Percentiles rank a stretch among this genome's conserved stretches.
These are phyloP conservation scores for Cyclotella sp. DNA, from an alignment of 108 stramenopile genomes.

Conservation along the genomic window DNA sequence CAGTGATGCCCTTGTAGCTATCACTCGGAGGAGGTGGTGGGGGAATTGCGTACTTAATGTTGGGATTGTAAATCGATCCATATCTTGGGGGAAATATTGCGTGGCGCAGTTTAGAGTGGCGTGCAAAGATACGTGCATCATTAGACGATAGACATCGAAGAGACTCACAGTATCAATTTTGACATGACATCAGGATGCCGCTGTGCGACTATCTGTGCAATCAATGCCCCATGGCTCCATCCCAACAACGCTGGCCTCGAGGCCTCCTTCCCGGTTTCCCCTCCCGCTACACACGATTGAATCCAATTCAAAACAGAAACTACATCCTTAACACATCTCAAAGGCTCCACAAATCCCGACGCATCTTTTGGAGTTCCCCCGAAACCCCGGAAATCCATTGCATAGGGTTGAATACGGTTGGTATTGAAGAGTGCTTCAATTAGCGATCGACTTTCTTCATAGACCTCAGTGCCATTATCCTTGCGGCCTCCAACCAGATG, in stretches of 20 bases:
- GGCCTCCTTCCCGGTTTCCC: neutral
- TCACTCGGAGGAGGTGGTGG: conserved; percentile 7
- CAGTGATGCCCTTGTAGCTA: conserved; percentile 13
- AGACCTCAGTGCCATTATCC: neutral
- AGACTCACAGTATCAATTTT: conserved; percentile 68
- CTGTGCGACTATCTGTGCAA: conserved; percentile 86
- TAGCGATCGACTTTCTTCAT: conserved; percentile 40
- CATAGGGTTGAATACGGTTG: conserved; percentile 70
- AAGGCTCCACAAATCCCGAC: conserved; percentile 68
- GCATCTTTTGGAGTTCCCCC: conserved; percentile 81
- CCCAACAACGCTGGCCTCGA: conserved; percentile 62
- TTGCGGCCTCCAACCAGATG: conserved; percentile 55
- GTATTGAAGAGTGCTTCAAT: conserved; percentile 70
- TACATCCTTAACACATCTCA: conserved; percentile 77
- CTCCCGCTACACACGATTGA: conserved; percentile 23
- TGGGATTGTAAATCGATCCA: conserved; percentile 86
- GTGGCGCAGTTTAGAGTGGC: neutral
- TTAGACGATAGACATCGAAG: neutral
- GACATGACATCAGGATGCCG: conserved; percentile 54
- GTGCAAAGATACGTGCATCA: conserved; percentile 5
- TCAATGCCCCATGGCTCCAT: conserved; percentile 88
- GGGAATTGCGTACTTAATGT: conserved; percentile 48
- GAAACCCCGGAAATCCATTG: conserved; percentile 93
- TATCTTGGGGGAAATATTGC: conserved; percentile 35
- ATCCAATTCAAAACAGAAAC: conserved; percentile 83